Percentiles rank a stretch among this genome's conserved stretches.
These are phyloP conservation scores for Huntiella moniliformis DNA, from an alignment of 2,329 filamentous ascomycete species.

Conservation along the genomic window DNA sequence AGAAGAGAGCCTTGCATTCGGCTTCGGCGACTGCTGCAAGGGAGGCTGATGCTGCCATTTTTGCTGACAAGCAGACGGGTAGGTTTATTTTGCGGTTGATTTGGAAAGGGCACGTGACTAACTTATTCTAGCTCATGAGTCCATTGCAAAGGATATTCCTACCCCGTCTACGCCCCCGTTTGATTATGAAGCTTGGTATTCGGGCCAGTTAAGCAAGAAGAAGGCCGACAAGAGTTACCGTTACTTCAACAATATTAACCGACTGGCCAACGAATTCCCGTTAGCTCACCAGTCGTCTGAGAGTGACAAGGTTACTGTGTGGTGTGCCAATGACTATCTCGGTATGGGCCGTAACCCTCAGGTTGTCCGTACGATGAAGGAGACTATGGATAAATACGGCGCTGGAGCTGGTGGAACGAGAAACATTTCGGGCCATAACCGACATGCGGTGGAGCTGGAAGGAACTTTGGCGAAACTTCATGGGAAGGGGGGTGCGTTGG, in stretches of 20 bases:
- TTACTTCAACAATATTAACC: slow-evolving; percentile 99
- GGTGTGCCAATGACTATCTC: slow-evolving; percentile 98
- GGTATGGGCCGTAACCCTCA: slow-evolving; percentile 87
- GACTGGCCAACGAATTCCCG: slow-evolving; percentile 87
- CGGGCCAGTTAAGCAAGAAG: slow-evolving; percentile 84
- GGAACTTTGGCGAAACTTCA: slow-evolving; percentile 69
- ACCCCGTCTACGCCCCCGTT: slow-evolving; percentile 39
- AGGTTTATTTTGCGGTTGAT: neutral
- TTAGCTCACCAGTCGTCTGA: slow-evolving; percentile 73
- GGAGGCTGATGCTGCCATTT: slow-evolving; percentile 10
- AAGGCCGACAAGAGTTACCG: slow-evolving; percentile 99
- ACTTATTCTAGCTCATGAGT: slow-evolving; percentile 6
- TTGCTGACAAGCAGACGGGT: slow-evolving; percentile 11
- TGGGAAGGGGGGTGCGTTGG: slow-evolving; percentile 75
- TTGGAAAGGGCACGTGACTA: neutral
- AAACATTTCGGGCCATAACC: slow-evolving; percentile 96
- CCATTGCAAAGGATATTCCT: slow-evolving; percentile 12
- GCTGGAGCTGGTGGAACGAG: slow-evolving; percentile 88
- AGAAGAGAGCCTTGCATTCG: slow-evolving; percentile 7
- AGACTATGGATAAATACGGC: slow-evolving; percentile 85
- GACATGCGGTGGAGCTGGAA: slow-evolving; percentile 77
- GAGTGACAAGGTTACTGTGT: slow-evolving; percentile 82
- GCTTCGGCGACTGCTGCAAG: slow-evolving; percentile 7
- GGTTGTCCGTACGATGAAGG: slow-evolving; percentile 81
- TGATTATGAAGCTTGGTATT: slow-evolving; percentile 82